A percentile compares a stretch with the other conserved stretches of the same genome.
Evolutionary conservation across 352 stramenopile genomes (phyloP).

Genomic region (Lagenidium giganteum): DNA sequence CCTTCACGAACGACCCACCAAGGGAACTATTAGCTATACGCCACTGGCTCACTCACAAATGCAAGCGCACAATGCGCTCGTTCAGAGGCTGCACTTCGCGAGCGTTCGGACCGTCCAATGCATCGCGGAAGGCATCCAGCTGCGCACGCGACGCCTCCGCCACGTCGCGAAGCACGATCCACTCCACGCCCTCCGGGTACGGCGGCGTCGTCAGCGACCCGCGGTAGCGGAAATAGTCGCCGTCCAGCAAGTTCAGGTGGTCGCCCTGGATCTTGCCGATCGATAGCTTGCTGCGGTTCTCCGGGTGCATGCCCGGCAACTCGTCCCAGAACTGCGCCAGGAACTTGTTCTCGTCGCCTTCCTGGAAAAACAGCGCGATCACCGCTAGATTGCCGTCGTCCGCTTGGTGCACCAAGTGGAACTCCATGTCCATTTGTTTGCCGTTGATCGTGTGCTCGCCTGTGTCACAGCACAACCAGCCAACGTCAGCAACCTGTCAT

Average conservation of each 20-base stretch:
- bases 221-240: slow-evolving; percentile 48
- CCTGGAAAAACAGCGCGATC: slow-evolving; percentile 51
- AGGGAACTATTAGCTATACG: too few species aligned
- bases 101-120: slow-evolving; percentile 41
- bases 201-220: slow-evolving; percentile 70
- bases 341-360: slow-evolving; percentile 49
- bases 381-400: slow-evolving; percentile 48
- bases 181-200: slow-evolving; percentile 69
- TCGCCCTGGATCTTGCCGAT: slow-evolving; percentile 25
- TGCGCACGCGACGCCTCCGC: slow-evolving; percentile 43
- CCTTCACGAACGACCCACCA: too few species aligned
- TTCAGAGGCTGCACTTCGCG: slow-evolving; percentile 45
- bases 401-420: slow-evolving; percentile 66
- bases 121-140: slow-evolving; percentile 36
- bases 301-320: slow-evolving; percentile 20
- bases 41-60: too few species aligned
- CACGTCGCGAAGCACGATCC: slow-evolving; percentile 49
- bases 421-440: slow-evolving; percentile 42
- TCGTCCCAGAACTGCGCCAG: slow-evolving; percentile 58
- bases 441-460: slow-evolving; percentile 68
- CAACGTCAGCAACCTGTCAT: too few species aligned
- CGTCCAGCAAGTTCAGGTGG: slow-evolving; percentile 21
- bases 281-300: slow-evolving; percentile 18
- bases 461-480: slow-evolving; percentile 11
- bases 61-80: slow-evolving; percentile 26